Conservation (phyloP, 2,329 filamentous ascomycete genomes). For the Fusarium paranaense region DNA sequence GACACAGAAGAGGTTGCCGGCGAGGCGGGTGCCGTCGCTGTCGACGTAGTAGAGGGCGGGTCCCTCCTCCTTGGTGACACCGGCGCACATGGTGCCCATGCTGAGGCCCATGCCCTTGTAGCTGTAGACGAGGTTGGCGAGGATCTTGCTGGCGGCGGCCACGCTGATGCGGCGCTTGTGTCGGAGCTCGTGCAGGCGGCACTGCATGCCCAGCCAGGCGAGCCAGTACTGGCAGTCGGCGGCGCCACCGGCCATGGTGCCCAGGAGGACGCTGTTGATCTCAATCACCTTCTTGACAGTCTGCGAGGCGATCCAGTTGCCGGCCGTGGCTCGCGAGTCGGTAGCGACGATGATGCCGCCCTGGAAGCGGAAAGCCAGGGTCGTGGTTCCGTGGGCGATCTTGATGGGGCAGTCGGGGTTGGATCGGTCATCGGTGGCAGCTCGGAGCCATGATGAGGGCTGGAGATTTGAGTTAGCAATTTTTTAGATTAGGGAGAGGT, state of each 20-base stretch:
- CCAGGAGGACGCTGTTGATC: constrained; percentile 93
- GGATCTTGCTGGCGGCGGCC: constrained; percentile 96
- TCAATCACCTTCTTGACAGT: constrained; percentile 99
- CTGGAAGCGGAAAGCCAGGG: constrained; percentile 97
- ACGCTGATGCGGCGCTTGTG: constrained; percentile 99
- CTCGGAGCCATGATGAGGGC: constrained; percentile 94
- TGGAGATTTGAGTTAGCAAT: constrained; percentile 51
- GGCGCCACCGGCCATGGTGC: constrained; percentile 98
- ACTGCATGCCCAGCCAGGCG: constrained; percentile 98
- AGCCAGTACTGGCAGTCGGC: constrained; percentile 99
- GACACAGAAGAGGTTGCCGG: constrained; percentile 97
- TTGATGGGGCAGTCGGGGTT: constrained; percentile 99
- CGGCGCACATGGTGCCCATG: constrained; percentile 99
- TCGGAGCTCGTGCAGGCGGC: constrained; percentile 97
- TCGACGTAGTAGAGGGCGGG: constrained; percentile 99
- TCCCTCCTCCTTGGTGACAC: constrained; percentile 94
- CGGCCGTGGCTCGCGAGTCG: constrained; percentile 95
- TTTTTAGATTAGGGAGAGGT: background rate
- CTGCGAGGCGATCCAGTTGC: constrained; percentile 99
- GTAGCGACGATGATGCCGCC: constrained; percentile 98
- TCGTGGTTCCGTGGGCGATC: constrained; percentile 98
- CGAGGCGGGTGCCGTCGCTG: constrained; percentile 87
- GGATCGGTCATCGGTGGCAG: constrained; percentile 95
- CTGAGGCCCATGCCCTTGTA: constrained; percentile 99
- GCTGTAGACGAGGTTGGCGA: constrained; percentile 96